Percentiles rank a stretch among this genome's conserved stretches.
Evolutionary conservation across 2,329 filamentous ascomycete species (phyloP).

Genomic region (Chaetomium olivaceum): DNA sequence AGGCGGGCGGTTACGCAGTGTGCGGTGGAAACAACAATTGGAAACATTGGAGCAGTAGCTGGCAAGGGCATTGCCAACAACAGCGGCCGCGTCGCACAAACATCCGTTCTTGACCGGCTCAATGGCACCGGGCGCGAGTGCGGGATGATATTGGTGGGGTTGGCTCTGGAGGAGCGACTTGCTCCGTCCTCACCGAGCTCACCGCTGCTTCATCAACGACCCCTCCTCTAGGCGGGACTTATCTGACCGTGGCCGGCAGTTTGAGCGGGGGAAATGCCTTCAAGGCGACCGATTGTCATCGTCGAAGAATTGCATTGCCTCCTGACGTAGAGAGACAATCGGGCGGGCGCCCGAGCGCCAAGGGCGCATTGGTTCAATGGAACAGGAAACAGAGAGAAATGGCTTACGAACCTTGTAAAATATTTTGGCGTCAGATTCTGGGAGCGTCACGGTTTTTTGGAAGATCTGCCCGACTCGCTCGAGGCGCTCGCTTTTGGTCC

Average conservation of each 20-base stretch:
- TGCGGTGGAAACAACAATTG: neutral
- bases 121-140: neutral
- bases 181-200: slow-evolving; percentile 15
- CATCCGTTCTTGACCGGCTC: neutral
- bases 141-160: slow-evolving; percentile 16
- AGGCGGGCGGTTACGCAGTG: neutral
- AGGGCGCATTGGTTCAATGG: neutral
- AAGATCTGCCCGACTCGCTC: slow-evolving; percentile 73
- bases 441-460: slow-evolving; percentile 76
- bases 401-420: slow-evolving; percentile 80
- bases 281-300: no score
- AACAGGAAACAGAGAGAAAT: slow-evolving; percentile 12
- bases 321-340: neutral
- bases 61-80: neutral
- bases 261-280: neutral
- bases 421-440: slow-evolving; percentile 68
- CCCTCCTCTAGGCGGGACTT: neutral
- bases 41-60: neutral
- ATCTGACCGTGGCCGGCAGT: neutral
- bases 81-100: neutral
- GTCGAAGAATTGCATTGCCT: neutral
- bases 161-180: slow-evolving; percentile 6
- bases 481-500: slow-evolving; percentile 83
- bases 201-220: slow-evolving; percentile 13
- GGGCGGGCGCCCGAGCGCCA: neutral